phyloP scores from a whole-genome alignment of 169 alveolate genomes.

The Toxoplasma gondii region DNA sequence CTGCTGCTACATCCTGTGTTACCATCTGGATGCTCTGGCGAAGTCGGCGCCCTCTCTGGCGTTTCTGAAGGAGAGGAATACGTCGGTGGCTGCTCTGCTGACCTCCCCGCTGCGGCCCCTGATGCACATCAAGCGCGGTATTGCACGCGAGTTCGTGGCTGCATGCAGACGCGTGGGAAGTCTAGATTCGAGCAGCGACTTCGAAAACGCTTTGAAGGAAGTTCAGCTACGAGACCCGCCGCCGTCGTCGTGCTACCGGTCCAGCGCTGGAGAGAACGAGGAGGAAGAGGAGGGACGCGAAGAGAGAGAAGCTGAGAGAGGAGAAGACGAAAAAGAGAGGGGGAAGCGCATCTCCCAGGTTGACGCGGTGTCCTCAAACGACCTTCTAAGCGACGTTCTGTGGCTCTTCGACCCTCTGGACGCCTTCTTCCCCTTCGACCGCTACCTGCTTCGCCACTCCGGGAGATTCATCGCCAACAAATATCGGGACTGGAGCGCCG shows the following conservation, averaged over 20 bases:
- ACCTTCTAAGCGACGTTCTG: constrained; percentile 16
- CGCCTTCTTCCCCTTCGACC: constrained; percentile 61
- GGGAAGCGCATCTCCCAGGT: background rate
- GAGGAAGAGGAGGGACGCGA: background rate
- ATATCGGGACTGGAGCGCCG: constrained; percentile 49
- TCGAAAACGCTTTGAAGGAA: background rate
- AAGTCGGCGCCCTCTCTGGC: background rate
- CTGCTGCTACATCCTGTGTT: constrained; percentile 54
- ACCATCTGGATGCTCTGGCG: constrained; percentile 22
- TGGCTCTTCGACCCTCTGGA: constrained; percentile 63
- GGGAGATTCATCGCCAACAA: constrained; percentile 42
- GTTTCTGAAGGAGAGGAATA: background rate
- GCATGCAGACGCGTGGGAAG: constrained; percentile 42
- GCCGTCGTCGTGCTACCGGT: background rate
- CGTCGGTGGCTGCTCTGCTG: constrained; percentile 9
- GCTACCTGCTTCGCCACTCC: constrained; percentile 59
- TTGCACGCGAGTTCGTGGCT: constrained; percentile 40
- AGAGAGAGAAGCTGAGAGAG: background rate
- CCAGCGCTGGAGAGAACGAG: background rate
- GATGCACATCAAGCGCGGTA: constrained; percentile 26
- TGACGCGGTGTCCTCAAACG: background rate
- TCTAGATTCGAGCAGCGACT: background rate
- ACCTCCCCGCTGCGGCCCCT: constrained; percentile 33
- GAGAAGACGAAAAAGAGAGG: background rate
- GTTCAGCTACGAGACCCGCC: constrained; percentile 5